A percentile compares a stretch with the other conserved stretches of the same genome.
Evolutionary conservation across 2,329 filamentous ascomycete genomes (phyloP).

Genomic region (Colletotrichum brevisporum): DNA sequence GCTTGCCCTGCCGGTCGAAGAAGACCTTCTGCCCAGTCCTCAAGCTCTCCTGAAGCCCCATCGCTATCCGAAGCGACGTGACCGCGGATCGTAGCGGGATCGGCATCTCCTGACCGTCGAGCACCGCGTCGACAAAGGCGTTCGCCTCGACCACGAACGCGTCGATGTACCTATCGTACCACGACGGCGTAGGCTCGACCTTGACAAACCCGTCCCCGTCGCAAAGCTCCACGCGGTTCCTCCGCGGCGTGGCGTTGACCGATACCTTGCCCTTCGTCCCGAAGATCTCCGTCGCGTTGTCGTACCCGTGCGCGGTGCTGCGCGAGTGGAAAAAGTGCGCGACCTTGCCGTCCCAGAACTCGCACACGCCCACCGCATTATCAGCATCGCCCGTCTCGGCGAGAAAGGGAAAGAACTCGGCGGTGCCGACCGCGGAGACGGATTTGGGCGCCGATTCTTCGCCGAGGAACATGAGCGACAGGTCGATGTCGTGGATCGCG

Average conservation of each 20-base stretch:
- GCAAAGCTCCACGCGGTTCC: slow-evolving; percentile 45
- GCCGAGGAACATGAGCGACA: slow-evolving; percentile 17
- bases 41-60: slow-evolving; percentile 41
- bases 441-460: neutral
- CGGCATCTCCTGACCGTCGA: slow-evolving; percentile 40
- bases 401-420: neutral
- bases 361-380: slow-evolving; percentile 59
- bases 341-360: slow-evolving; percentile 59
- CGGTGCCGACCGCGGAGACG: neutral
- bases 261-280: slow-evolving; percentile 55
- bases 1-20: slow-evolving; percentile 37
- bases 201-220: slow-evolving; percentile 43
- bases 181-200: slow-evolving; percentile 44
- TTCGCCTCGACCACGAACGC: slow-evolving; percentile 47
- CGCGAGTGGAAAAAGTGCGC: slow-evolving; percentile 60
- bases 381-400: slow-evolving; percentile 52
- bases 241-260: slow-evolving; percentile 49
- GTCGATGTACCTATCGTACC: slow-evolving; percentile 46
- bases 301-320: slow-evolving; percentile 58
- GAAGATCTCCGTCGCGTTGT: slow-evolving; percentile 58
- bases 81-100: slow-evolving; percentile 39
- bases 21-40: slow-evolving; percentile 33
- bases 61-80: slow-evolving; percentile 40
- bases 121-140: slow-evolving; percentile 43
- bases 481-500: slow-evolving; percentile 75